Conservation (phyloP, 441 rosid genomes). For the Kokia cookei region DNA sequence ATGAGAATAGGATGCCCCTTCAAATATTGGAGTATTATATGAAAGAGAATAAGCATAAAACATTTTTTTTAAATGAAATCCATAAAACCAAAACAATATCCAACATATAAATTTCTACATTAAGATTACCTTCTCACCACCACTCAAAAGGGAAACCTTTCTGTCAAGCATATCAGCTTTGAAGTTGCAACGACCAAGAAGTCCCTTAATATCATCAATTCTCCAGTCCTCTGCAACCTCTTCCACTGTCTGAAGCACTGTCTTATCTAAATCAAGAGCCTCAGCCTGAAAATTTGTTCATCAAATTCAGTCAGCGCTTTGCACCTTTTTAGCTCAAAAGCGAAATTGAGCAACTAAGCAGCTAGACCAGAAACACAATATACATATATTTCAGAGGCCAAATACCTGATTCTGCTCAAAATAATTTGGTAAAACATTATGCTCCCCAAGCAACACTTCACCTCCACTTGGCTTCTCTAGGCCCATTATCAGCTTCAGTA, state of each 20-base stretch:
- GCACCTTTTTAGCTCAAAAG: background rate
- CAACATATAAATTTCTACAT: background rate
- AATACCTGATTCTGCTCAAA: slow-evolving; percentile 96
- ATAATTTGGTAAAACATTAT: slow-evolving; percentile 91
- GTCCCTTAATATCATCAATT: slow-evolving; percentile 87
- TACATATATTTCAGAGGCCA: background rate
- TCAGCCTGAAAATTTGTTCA: slow-evolving; percentile 53
- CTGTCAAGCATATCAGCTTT: slow-evolving; percentile 93
- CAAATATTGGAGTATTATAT: background rate
- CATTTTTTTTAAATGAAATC: background rate
- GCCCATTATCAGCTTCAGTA: slow-evolving; percentile 80
- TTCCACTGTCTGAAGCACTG: slow-evolving; percentile 76
- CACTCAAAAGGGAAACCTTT: slow-evolving; percentile 83
- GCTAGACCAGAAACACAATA: background rate
- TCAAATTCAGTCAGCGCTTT: slow-evolving; percentile 14
- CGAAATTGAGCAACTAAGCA: background rate
- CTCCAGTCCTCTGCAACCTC: slow-evolving; percentile 96
- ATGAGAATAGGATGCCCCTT: background rate
- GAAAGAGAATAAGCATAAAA: background rate
- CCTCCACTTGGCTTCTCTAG: slow-evolving; percentile 66
- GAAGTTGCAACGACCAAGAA: slow-evolving; percentile 97
- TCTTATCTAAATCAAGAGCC: slow-evolving; percentile 86
- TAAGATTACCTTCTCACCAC: slow-evolving; percentile 81
- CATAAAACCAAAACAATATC: background rate
- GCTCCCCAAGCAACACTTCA: slow-evolving; percentile 75